Evolutionary conservation across 129 eudicot genomes (phyloP), one percentile per base, ranked within the genome.

Genomic region (Dittrichia graveolens): DNA sequence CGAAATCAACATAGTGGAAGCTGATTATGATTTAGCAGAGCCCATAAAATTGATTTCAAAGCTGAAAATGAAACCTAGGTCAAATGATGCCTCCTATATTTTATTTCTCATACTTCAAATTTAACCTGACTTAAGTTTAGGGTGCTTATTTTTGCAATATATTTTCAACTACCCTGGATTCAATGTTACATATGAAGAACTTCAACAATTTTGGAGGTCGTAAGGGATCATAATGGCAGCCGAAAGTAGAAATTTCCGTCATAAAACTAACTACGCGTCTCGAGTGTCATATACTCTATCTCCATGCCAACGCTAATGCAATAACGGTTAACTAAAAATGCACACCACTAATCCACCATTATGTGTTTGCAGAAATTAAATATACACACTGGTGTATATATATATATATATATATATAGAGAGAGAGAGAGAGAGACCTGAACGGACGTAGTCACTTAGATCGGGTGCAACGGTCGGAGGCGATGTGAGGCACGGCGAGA

Each of bases 401-500:
- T 5, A 7, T 54, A 39, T n/a, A 12, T 35, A 68, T 15, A 69
- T 3, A 39, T 6, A 67, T 35, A 49, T 16, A 47, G 8, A 67
- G 34, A 31, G n/a, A 45, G 9, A 5, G 2, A 8, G 7, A 34
- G 8, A 14, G 8, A 50, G 35, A 69, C 75, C 65, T 18, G 53
- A 70, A 70, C 5, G 53, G 35, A 16, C 52, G 19, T 8, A 19
- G n/a, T n/a, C n/a, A n/a, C n/a, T n/a, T n/a, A n/a, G 13, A 70
- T 54, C 53, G 13, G 38, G 31, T 49, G 48, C 46, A 47, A 47
- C 24, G 61, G 73, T 55, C 73, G 61, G 73, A 68, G 61, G 35
- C 50, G 73, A 68, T 37, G 13, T 68, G 8, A 37, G 38, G 48
- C 48, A 50, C 73, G 73, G 73, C 73, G 38, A 50, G 61, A 49